phyloP scores from a whole-genome alignment of 208 protist genomes.

The Crithidia expoeki region DNA sequence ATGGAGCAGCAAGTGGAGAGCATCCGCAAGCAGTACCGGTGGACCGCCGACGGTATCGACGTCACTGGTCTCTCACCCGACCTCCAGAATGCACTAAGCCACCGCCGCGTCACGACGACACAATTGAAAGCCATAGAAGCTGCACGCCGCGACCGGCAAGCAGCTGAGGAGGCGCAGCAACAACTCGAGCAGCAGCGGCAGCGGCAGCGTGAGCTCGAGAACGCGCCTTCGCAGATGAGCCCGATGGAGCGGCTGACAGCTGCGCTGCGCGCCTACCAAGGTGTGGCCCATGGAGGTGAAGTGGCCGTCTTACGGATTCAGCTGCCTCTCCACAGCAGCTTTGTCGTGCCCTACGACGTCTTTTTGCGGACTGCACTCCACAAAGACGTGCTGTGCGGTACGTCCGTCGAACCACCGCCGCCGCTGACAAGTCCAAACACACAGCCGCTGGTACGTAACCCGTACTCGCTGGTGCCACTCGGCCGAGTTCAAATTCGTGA shows the following conservation, averaged over 20 bases:
- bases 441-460: conserved; percentile 35
- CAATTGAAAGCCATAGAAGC: conserved; percentile 67
- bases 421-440: background rate
- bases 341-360: conserved; percentile 67
- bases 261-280: conserved; percentile 51
- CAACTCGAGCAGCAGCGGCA: conserved; percentile 23
- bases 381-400: conserved; percentile 88
- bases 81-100: conserved; percentile 66
- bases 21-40: conserved; percentile 46
- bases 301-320: conserved; percentile 66
- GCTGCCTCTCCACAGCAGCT: conserved; percentile 55
- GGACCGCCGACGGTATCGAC: conserved; percentile 80
- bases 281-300: conserved; percentile 41
- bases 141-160: conserved; percentile 30
- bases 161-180: conserved; percentile 23
- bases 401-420: conserved; percentile 39
- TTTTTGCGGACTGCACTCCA: conserved; percentile 79
- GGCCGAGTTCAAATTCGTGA: conserved; percentile 73
- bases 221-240: conserved; percentile 24
- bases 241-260: conserved; percentile 45
- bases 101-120: conserved; percentile 61
- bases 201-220: conserved; percentile 23
- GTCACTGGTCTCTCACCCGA: conserved; percentile 68
- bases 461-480: conserved; percentile 63
- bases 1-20: conserved; percentile 72